These are phyloP conservation scores for Botrytis pseudocinerea DNA, from an alignment of 2,329 filamentous ascomycete species.

Conservation along the genomic window DNA sequence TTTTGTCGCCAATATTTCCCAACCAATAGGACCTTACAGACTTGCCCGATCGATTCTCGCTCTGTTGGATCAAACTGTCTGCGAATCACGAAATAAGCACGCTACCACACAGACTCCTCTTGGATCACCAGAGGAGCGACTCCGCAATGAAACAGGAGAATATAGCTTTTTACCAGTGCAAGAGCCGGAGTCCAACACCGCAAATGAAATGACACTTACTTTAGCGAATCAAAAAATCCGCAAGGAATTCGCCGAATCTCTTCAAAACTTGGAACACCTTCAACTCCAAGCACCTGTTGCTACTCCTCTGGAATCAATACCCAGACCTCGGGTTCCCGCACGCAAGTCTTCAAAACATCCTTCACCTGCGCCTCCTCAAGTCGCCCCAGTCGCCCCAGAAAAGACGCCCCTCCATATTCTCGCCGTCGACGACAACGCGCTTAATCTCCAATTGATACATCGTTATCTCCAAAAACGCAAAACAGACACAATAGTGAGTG, in stretches of 20 bases:
- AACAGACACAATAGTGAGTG: conserved; percentile 40
- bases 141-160: conserved; percentile 29
- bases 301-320: background rate
- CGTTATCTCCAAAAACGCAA: conserved; percentile 38
- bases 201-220: background rate
- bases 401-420: conserved; percentile 29
- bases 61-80: conserved; percentile 26
- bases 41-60: conserved; percentile 35
- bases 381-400: background rate
- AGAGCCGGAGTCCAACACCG: background rate
- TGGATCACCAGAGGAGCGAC: conserved; percentile 31
- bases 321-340: background rate
- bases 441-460: conserved; percentile 43
- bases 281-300: conserved; percentile 1
- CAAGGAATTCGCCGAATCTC: background rate
- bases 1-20: conserved; percentile 28
- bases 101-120: conserved; percentile 34
- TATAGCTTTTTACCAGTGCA: conserved; percentile 27
- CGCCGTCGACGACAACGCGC: conserved; percentile 44
- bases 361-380: background rate
- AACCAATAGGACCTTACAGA: conserved; percentile 28
- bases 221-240: background rate
- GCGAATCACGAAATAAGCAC: conserved; percentile 16
- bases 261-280: background rate
- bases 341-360: background rate